Base-by-base conservation (phyloP, 2,329 filamentous ascomycete genomes). In the Phialophora expanda region DNA sequence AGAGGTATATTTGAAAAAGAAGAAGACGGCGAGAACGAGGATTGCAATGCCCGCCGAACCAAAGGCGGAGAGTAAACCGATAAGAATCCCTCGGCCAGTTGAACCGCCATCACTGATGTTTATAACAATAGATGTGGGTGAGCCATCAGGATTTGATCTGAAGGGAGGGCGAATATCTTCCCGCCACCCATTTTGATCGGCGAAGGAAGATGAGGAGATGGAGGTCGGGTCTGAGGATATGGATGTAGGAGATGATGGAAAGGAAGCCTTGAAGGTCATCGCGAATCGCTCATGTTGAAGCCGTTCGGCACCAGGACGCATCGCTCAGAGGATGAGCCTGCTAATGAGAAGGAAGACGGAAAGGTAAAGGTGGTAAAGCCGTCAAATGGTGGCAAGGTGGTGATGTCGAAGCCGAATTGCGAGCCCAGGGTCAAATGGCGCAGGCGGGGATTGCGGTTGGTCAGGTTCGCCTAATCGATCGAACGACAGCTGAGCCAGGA, bases 11-110 rank as follows among this genome's bases (percentile, higher is more conserved):
- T 91, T 88, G 79, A 98, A 95, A 81, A 97, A 95, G 79, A 97
- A 97, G 76, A 98, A 88, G 75, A 95, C 81, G 61, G 90, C 83
- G 73, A 94, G 88, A 65, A 96, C 83, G 69, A 96, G 78, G 65
- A 91, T 89, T 69, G 96, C 92, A 65, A 97, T 83, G 34, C 91
- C 87, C 53, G 94, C 94, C 46, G 93, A 96, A 68, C 93, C 94
- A 79, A 98, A 94, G 14, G 94, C 96, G 46, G 93, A 97, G 68
- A 97, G 85, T 75, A 99, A 88, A 72, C 94, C 95, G 77, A 99
- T 98, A 78, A 98, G 85, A 74, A 98, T 91, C 77, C 94, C 94
- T 76, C 87, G 88, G 66, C 86, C 87, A 61, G 86, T 87, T 44
- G 85, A 86, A 62, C 82, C 83, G 70, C 78, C 75, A 72, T 79